phyloP scores from a whole-genome alignment of 352 stramenopile genomes.

The Pythium volutum region DNA sequence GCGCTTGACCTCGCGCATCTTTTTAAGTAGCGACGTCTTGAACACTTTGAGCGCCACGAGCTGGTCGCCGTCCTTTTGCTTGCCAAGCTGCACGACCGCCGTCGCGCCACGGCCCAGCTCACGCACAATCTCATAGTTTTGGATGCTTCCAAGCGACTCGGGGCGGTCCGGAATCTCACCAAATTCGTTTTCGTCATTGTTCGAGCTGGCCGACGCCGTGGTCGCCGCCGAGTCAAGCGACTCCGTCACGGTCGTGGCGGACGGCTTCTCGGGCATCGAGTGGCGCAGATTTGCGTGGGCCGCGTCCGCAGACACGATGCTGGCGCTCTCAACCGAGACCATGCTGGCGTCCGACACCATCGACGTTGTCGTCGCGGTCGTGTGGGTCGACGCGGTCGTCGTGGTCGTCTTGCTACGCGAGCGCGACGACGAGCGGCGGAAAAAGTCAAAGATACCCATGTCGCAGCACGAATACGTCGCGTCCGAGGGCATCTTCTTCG shows the following conservation, averaged over 20 bases:
- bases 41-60: conserved; percentile 84
- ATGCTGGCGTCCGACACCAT: conserved; percentile 5
- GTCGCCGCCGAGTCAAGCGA: conserved; percentile 11
- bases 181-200: conserved; percentile 32
- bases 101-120: conserved; percentile 80
- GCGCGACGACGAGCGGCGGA: conserved; percentile 55
- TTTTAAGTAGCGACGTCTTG: conserved; percentile 82
- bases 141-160: conserved; percentile 42
- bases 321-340: conserved; percentile 7
- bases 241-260: not conserved
- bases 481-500: conserved; percentile 6
- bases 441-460: conserved; percentile 80
- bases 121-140: conserved; percentile 78
- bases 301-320: not conserved
- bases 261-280: conserved; percentile 19
- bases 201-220: conserved; percentile 32
- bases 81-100: conserved; percentile 75
- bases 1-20: conserved; percentile 84
- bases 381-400: not conserved
- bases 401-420: conserved; percentile 31
- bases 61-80: conserved; percentile 40
- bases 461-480: conserved; percentile 25
- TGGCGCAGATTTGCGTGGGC: conserved; percentile 6
- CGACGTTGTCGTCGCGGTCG: conserved; percentile 7
- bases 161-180: conserved; percentile 24